Evolutionary conservation across 2,329 filamentous ascomycete species (phyloP), one percentile per base, ranked within the genome.

Genomic region (Fusarium goolgardi): DNA sequence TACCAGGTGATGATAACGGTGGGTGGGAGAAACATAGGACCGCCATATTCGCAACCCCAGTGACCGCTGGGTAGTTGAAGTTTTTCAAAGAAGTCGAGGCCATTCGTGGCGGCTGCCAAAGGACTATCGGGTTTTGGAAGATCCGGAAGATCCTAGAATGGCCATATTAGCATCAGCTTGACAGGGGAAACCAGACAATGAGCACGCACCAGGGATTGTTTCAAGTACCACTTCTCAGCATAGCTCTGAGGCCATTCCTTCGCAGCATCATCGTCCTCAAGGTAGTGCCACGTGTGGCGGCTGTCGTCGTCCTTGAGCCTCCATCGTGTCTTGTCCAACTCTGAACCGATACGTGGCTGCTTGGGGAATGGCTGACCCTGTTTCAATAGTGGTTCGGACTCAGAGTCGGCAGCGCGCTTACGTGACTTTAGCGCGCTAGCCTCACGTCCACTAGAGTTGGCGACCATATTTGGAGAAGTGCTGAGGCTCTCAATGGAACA

Each of bases 11-110:
- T 88, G 65, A 97, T 88, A 23, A 97, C 78, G 44, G 95, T 93
- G 0, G 95, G 93, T 2, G 98, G 84, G 39, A 98, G 86, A 76
- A 99, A 99, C 92, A 97, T 95, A 6, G 96, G 96, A 1, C 96
- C 96, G 55, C 96, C 96, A 81, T 99, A 99, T 78, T 99, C 96
- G 81, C 95, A 98, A 7, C 86, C 96, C 96, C 96, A 99, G 75
- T 97, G 93, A 7, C 96, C 96, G 1, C 93, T 91, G 16, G 91
- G 89, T 2, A 97, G 85, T 78, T 99, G 96, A 25, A 98, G 86
- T 67, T 95, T 87, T 59, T 94, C 92, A 81, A 96, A 97, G 83
- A 97, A 98, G 5, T 87, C 83, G 55, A 98, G 85, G 37, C 91
- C 94, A 81, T 99, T 99, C 62, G 85, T 83, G 5, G 93, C 93